Base-by-base conservation (phyloP, 768 basidiomycete species). In the Suillus placidus region DNA sequence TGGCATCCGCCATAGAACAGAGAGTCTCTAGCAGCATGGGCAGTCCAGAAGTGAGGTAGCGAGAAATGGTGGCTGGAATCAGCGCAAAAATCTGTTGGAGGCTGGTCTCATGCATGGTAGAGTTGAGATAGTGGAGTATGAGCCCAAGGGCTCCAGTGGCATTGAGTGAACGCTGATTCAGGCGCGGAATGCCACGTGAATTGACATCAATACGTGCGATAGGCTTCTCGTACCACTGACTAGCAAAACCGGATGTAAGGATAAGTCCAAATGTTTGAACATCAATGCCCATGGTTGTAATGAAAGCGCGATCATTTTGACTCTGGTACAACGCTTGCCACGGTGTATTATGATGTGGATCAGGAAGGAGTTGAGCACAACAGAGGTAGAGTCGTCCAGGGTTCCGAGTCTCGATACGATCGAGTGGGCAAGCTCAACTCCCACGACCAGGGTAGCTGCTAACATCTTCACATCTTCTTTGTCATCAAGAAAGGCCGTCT, bases 91-190 rank as follows among this genome's bases (percentile, higher is more conserved):
- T 43, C 20, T 43, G 43, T 43, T 43, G 43, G 18, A 43, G 43
- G 43, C 43, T 43, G 9, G 20, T 43, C 43, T 43, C 43, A 0
- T 43, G 43, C 43, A 43, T 43, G 20, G 43, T 43, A 12, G 82
- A 83, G 51, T 72, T 73, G 9, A 84, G 73, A n/a, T 73, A 82
- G 61, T 84, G 82, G 0, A 83, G 73, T 5, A 76, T 63, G 5
- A 82, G 77, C 82, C 80, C n/a, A 6, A 85, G 73, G 0, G 76
- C 82, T 47, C 82, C 80, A 20, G 69, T 69, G 14, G 79, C 77
- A 60, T 68, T 58, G 12, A 49, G 47, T 26, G 47, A 49, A 26
- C 4, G 12, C 12, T 23, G 23, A 49, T 49, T 49, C 23, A 49
- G 23, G 47, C 10, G 12, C 1, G 47, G n/a, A 5, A 23, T 49